A percentile compares a stretch with the other conserved stretches of the same genome.
Conservation (phyloP, 495 filamentous ascomycete genomes). For the Aspergillus ostianus region DNA sequence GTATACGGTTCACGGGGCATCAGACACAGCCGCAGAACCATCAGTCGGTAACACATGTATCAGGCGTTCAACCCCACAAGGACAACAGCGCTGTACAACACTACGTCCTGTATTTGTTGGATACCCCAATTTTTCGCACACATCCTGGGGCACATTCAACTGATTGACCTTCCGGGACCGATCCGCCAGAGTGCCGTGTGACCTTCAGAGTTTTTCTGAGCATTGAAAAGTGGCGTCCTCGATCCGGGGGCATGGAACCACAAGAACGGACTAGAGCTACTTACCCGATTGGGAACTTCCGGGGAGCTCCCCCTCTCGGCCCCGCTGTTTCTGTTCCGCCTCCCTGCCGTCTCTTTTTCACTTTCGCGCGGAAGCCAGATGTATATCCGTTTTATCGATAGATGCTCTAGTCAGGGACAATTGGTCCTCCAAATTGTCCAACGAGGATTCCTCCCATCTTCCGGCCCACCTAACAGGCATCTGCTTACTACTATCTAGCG, state of each 20-base stretch:
- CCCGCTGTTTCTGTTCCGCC: not conserved
- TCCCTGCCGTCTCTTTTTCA: not conserved
- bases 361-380: not conserved
- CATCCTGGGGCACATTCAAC: not conserved
- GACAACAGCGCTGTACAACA: not conserved
- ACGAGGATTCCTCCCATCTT: not conserved
- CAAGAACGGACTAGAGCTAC: not conserved
- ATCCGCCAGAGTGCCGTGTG: slow-evolving; percentile 7
- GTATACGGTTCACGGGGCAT: not conserved
- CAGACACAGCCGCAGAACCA: not conserved
- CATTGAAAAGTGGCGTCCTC: slow-evolving; percentile 1
- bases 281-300: slow-evolving; percentile 10
- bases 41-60: not conserved
- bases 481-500: no score
- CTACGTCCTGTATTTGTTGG: not conserved
- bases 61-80: not conserved
- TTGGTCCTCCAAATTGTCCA: not conserved
- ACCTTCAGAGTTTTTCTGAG: slow-evolving; percentile 4
- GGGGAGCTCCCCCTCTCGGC: slow-evolving; percentile 3
- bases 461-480: no score
- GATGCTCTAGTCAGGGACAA: not conserved
- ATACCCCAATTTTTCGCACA: not conserved
- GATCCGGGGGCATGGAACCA: slow-evolving; percentile 6
- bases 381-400: not conserved
- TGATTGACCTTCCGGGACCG: not conserved